A percentile compares a stretch with the other conserved stretches of the same genome.
These are phyloP conservation scores for Sinapis alba DNA, from an alignment of 441 rosid species.

Conservation along the genomic window DNA sequence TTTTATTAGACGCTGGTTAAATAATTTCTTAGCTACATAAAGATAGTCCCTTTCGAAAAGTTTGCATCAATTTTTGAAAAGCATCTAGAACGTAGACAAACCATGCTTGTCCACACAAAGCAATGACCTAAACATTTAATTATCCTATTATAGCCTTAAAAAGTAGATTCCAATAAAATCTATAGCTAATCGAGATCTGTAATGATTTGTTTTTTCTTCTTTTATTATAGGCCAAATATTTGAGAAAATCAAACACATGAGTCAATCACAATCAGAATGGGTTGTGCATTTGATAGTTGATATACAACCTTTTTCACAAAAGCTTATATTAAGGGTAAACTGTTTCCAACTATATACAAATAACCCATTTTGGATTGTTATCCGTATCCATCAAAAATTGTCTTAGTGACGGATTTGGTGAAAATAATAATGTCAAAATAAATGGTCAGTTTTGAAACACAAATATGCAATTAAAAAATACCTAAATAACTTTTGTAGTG, in stretches of 20 bases:
- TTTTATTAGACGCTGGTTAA: background rate
- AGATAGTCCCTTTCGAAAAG: conserved; percentile 40
- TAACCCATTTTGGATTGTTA: background rate
- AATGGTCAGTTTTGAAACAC: background rate
- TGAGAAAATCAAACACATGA: background rate
- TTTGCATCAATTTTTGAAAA: conserved; percentile 32
- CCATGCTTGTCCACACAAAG: conserved; percentile 36
- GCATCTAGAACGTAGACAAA: conserved; percentile 34
- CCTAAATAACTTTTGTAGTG: background rate
- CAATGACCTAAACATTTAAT: conserved; percentile 23
- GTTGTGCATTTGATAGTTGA: background rate
- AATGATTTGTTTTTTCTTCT: background rate
- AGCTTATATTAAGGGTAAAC: background rate
- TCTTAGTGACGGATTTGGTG: background rate
- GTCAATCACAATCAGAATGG: background rate
- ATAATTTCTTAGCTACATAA: conserved; percentile 13
- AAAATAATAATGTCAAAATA: background rate
- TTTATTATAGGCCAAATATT: background rate
- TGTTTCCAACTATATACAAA: background rate
- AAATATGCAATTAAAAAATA: background rate
- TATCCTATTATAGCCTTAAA: conserved; percentile 15
- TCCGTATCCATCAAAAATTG: background rate
- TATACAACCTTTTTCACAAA: background rate
- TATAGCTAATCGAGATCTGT: conserved; percentile 23
- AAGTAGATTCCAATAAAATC: conserved; percentile 33